Evolutionary conservation across 805 yeast species (phyloP).

Genomic region (Teunomyces tritomae): DNA sequence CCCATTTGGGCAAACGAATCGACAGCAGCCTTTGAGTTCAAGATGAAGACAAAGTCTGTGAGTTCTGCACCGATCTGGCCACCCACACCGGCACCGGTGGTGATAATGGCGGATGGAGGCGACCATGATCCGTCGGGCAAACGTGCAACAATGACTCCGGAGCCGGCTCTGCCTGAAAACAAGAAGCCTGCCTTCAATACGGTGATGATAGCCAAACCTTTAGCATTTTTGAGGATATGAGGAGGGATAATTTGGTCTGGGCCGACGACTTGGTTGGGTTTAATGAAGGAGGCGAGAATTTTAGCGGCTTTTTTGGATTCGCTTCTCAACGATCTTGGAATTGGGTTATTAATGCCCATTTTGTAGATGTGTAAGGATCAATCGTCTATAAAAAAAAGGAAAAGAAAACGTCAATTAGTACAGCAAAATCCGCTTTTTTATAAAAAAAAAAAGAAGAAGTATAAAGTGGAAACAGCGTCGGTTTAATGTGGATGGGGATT

Average conservation of each 20-base stretch:
- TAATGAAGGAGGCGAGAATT: constrained; percentile 81
- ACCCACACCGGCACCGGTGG: constrained; percentile 99
- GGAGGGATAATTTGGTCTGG: constrained; percentile 91
- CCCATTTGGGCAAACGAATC: constrained; percentile 93
- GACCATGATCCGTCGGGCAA: constrained; percentile 97
- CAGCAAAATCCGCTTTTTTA: too few species aligned
- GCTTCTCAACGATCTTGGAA: constrained; percentile 83
- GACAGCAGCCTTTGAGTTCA: constrained; percentile 85
- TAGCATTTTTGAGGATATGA: constrained; percentile 78
- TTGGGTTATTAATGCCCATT: constrained; percentile 80
- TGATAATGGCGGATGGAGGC: constrained; percentile 91
- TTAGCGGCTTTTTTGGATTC: constrained; percentile 94
- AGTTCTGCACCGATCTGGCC: constrained; percentile 96
- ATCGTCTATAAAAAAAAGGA: not conserved
- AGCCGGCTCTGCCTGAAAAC: constrained; percentile 96
- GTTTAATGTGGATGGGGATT: not conserved
- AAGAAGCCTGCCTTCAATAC: constrained; percentile 96
- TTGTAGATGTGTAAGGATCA: not conserved
- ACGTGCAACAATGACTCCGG: constrained; percentile 92
- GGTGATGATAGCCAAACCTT: constrained; percentile 87
- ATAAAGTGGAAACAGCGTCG: not conserved
- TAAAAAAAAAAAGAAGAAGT: too few species aligned
- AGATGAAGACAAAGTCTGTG: constrained; percentile 92
- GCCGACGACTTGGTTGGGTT: constrained; percentile 91
- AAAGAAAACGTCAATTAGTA: not conserved